phyloP scores from a whole-genome alignment of 192 early-diverging fungal genomes.

The Rhizophagus sp. region DNA sequence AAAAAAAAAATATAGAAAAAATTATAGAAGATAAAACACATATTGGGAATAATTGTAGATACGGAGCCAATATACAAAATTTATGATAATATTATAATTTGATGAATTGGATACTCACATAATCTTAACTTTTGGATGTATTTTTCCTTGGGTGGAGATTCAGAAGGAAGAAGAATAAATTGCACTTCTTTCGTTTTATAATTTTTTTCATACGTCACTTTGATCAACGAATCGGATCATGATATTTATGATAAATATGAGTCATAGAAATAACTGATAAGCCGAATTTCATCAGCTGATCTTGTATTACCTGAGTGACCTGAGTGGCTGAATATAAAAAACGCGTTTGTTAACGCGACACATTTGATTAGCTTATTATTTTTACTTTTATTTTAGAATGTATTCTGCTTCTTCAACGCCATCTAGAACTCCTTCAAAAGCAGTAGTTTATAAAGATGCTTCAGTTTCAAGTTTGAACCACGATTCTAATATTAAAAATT shows the following conservation, averaged over 20 bases:
- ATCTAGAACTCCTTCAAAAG: background rate
- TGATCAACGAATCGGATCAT: background rate
- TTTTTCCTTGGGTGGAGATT: conserved; percentile 25
- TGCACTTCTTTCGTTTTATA: conserved; percentile 1
- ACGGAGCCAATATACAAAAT: background rate
- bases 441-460: background rate
- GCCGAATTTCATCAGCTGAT: background rate
- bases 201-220: background rate
- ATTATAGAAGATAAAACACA: background rate
- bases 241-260: background rate
- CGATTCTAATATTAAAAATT: background rate
- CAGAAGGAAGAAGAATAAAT: conserved; percentile 16
- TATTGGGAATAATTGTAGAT: background rate
- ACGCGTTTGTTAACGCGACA: background rate
- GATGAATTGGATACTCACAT: conserved; percentile 26
- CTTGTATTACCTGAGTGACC: no score
- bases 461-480: background rate
- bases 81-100: background rate
- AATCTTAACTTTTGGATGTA: conserved; percentile 26
- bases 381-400: background rate
- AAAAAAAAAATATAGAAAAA: background rate
- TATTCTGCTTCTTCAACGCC: background rate
- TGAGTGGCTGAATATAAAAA: no score
- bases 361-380: background rate
- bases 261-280: background rate